These are phyloP conservation scores for Penicillium italicum DNA, from an alignment of 2,329 filamentous ascomycete species.

Conservation along the genomic window DNA sequence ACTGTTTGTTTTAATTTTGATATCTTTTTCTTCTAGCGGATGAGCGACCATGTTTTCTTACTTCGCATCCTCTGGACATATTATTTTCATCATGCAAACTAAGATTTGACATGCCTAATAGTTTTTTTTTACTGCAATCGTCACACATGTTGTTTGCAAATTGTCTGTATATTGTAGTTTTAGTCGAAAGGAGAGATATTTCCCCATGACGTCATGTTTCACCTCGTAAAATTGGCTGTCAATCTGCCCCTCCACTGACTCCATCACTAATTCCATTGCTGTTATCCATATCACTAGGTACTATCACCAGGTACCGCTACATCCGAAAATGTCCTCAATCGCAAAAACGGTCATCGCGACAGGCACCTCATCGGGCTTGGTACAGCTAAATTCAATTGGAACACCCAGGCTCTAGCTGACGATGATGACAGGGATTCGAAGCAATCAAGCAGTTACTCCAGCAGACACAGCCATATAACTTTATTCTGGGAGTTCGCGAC, in stretches of 20 bases:
- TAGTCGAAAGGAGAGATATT: background rate
- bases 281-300: too few species aligned
- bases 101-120: background rate
- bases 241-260: background rate
- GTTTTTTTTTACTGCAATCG: background rate
- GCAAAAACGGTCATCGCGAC: constrained; percentile 21
- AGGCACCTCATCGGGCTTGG: constrained; percentile 21
- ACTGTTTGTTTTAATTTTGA: background rate
- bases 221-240: background rate
- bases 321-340: constrained; percentile 10
- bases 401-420: background rate
- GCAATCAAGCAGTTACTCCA: constrained; percentile 24
- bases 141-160: too few species aligned
- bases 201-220: background rate
- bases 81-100: background rate
- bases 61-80: background rate
- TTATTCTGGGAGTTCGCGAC: constrained; percentile 24
- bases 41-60: background rate
- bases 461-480: constrained; percentile 20
- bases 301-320: background rate
- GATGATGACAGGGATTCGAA: constrained; percentile 23
- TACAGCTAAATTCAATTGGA: background rate
- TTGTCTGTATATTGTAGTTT: too few species aligned
- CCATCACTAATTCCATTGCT: too few species aligned
- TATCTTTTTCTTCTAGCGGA: background rate